Evolutionary conservation across 2,329 filamentous ascomycete genomes (phyloP).

Genomic region (Furcasterigmium sp.): DNA sequence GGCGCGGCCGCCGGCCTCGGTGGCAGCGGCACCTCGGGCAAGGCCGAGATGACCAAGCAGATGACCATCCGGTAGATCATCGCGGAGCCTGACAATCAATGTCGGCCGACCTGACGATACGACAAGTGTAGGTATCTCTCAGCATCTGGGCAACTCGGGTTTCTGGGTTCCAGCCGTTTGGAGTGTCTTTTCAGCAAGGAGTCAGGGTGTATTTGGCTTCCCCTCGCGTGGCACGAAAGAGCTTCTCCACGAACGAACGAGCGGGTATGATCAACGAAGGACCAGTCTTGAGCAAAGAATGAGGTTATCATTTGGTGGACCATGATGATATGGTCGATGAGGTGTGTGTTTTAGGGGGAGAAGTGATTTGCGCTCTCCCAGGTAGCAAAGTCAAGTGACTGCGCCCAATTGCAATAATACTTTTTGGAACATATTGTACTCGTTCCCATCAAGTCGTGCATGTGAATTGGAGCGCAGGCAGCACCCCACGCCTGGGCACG

Average conservation of each 20-base stretch:
- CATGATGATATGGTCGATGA: neutral
- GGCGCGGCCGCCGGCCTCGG: constrained; percentile 65
- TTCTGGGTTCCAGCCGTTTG: constrained; percentile 24
- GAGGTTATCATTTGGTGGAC: constrained; percentile 1
- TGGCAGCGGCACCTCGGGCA: constrained; percentile 63
- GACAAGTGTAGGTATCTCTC: constrained; percentile 41
- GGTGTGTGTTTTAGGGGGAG: neutral
- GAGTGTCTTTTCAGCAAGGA: constrained; percentile 42
- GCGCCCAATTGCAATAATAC: neutral
- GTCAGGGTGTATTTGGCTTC: constrained; percentile 38
- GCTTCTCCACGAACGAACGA: constrained; percentile 32
- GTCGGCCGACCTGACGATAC: neutral
- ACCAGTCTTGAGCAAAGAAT: constrained; percentile 2
- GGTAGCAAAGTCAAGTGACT: neutral
- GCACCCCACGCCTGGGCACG: neutral
- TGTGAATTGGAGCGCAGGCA: neutral
- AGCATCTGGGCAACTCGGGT: constrained; percentile 35
- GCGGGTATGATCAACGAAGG: constrained; percentile 12
- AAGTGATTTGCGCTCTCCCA: no score
- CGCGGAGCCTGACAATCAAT: constrained; percentile 5
- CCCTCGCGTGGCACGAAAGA: constrained; percentile 44
- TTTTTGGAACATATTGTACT: no score
- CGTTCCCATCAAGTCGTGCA: no score
- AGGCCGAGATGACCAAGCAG: constrained; percentile 85
- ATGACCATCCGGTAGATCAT: constrained; percentile 78